Percentiles rank a stretch among this genome's conserved stretches.
Evolutionary conservation across 139 green algal species (phyloP).

Genomic region (Picochlorum costavermella): DNA sequence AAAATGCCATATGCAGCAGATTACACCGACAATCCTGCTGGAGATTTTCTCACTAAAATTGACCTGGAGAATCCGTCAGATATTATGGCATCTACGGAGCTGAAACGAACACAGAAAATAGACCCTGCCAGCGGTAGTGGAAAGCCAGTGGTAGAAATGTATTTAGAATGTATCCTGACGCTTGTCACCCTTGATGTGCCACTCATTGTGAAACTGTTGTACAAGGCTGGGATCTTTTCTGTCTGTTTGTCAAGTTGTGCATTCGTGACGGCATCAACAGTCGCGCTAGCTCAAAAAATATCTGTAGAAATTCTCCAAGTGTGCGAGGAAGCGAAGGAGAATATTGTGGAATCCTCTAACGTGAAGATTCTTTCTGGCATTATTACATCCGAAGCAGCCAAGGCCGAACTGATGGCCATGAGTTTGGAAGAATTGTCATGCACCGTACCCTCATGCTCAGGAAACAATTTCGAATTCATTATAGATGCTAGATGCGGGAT

Average conservation of each 20-base stretch:
- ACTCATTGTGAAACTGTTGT: background rate
- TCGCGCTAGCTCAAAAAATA: background rate
- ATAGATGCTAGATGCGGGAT: background rate
- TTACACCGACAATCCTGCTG: conserved; percentile 29
- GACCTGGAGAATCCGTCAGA: background rate
- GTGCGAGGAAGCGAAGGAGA: background rate
- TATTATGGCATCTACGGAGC: background rate
- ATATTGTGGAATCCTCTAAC: background rate
- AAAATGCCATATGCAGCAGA: conserved; percentile 32
- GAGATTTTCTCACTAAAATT: conserved; percentile 19
- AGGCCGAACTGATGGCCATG: background rate
- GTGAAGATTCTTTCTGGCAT: background rate
- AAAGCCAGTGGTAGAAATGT: too few species aligned
- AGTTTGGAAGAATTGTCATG: background rate
- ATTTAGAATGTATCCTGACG: too few species aligned
- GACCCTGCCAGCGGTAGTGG: too few species aligned
- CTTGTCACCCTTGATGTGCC: too few species aligned
- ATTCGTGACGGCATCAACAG: background rate
- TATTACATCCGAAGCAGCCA: background rate
- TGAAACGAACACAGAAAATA: too few species aligned
- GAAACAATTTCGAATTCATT: background rate
- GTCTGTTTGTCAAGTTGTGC: background rate
- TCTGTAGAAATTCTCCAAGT: background rate
- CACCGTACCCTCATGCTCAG: background rate
- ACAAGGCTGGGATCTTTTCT: background rate